Percentiles rank a stretch among this genome's conserved stretches.
Evolutionary conservation across 805 yeast species (phyloP).

Genomic region (Hagleromyces aurorensis): DNA sequence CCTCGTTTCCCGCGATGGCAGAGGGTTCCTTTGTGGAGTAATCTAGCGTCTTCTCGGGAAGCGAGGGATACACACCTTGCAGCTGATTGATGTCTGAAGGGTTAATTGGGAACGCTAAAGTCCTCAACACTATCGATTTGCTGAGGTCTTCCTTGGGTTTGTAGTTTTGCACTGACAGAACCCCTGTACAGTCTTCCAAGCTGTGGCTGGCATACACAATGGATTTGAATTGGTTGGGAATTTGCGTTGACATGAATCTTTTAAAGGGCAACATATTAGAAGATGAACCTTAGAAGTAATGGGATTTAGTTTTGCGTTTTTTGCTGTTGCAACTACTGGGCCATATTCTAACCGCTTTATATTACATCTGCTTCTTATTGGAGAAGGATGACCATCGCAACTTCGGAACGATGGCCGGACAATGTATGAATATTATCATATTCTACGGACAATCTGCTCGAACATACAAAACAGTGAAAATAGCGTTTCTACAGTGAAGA

Average conservation of each 20-base stretch:
- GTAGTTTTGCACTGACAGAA: slow-evolving; percentile 23
- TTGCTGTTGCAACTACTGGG: too few species aligned
- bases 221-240: slow-evolving; percentile 25
- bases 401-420: too few species aligned
- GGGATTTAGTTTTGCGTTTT: too few species aligned
- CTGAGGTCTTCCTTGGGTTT: slow-evolving; percentile 21
- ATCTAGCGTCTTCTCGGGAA: slow-evolving; percentile 46
- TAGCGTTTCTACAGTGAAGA: too few species aligned
- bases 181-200: slow-evolving; percentile 24
- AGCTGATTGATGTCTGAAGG: slow-evolving; percentile 85
- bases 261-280: slow-evolving; percentile 8
- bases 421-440: too few species aligned
- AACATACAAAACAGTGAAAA: too few species aligned
- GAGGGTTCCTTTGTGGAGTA: slow-evolving; percentile 56
- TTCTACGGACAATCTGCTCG: too few species aligned
- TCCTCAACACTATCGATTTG: slow-evolving; percentile 43
- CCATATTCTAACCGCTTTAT: too few species aligned
- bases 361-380: too few species aligned
- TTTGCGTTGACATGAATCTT: slow-evolving; percentile 17
- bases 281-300: too few species aligned
- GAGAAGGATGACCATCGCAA: too few species aligned
- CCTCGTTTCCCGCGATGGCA: slow-evolving; percentile 93
- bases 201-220: slow-evolving; percentile 26
- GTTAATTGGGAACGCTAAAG: slow-evolving; percentile 78
- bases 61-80: slow-evolving; percentile 80